Conservation (phyloP, 805 yeast species). For the Isabelozyma heimii region DNA sequence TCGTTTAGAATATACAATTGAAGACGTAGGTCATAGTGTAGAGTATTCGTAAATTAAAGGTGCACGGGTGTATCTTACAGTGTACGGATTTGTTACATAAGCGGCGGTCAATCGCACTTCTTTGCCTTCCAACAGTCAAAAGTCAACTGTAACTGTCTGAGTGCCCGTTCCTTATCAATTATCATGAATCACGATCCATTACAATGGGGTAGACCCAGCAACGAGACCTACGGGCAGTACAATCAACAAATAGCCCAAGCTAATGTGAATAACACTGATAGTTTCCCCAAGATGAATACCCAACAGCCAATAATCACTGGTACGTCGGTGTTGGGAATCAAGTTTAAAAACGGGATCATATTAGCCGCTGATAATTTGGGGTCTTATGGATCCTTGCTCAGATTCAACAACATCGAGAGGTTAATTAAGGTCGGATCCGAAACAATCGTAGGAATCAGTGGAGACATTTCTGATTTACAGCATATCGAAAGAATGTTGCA, state of each 20-base stretch:
- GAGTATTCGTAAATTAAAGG: background rate
- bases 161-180: background rate
- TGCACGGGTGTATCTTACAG: background rate
- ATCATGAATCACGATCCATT: slow-evolving; percentile 92
- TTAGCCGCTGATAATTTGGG: slow-evolving; percentile 94
- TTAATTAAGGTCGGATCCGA: slow-evolving; percentile 78
- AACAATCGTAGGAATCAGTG: slow-evolving; percentile 89
- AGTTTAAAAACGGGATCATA: slow-evolving; percentile 85
- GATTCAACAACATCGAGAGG: slow-evolving; percentile 84
- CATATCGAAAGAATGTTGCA: slow-evolving; percentile 71
- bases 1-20: background rate
- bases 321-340: slow-evolving; percentile 89
- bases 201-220: slow-evolving; percentile 93
- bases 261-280: slow-evolving; percentile 15
- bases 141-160: too few relatives aligned
- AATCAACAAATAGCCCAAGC: slow-evolving; percentile 73
- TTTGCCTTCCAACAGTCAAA: background rate
- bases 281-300: slow-evolving; percentile 77
- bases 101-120: background rate
- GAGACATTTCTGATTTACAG: slow-evolving; percentile 94
- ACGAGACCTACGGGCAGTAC: slow-evolving; percentile 78
- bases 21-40: background rate
- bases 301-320: slow-evolving; percentile 96
- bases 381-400: slow-evolving; percentile 88
- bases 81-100: background rate